A percentile compares a stretch with the other conserved stretches of the same genome.
phyloP scores from a whole-genome alignment of 129 eudicot genomes.

The Lactuca sativa region DNA sequence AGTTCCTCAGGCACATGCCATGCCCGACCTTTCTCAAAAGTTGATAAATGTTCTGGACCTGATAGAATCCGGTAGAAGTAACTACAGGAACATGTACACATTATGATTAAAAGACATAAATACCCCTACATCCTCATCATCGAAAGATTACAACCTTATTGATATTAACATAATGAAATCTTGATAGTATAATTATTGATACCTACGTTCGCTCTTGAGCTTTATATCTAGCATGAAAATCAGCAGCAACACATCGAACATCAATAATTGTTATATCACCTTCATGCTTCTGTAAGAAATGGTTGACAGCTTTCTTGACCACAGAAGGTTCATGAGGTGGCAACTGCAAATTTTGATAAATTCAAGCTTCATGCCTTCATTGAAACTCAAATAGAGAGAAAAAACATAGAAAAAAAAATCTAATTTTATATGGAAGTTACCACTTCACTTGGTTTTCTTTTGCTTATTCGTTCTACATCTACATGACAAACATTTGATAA shows the following conservation, averaged over 20 bases:
- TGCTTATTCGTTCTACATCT: slow-evolving; percentile 92
- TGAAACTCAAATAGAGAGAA: slow-evolving; percentile 3
- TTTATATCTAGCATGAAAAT: slow-evolving; percentile 92
- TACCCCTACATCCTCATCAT: neutral
- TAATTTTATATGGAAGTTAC: slow-evolving; percentile 36
- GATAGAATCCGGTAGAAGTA: slow-evolving; percentile 77
- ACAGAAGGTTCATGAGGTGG: slow-evolving; percentile 94
- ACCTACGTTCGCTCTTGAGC: slow-evolving; percentile 99
- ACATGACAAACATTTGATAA: slow-evolving; percentile 94
- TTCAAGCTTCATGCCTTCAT: neutral
- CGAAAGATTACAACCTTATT: neutral
- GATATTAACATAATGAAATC: neutral
- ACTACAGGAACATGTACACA: slow-evolving; percentile 40
- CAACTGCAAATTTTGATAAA: slow-evolving; percentile 48
- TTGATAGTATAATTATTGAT: slow-evolving; percentile 29
- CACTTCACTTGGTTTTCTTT: slow-evolving; percentile 93
- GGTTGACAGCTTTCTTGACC: slow-evolving; percentile 88
- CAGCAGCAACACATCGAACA: slow-evolving; percentile 76
- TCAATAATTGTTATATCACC: slow-evolving; percentile 81
- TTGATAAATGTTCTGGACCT: slow-evolving; percentile 70
- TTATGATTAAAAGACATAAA: neutral
- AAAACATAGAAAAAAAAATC: neutral
- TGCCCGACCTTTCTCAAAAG: slow-evolving; percentile 86
- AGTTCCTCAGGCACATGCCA: slow-evolving; percentile 95
- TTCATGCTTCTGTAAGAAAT: slow-evolving; percentile 85